Conservation (phyloP, 768 basidiomycete genomes). For the Chalciporus piperatus region DNA sequence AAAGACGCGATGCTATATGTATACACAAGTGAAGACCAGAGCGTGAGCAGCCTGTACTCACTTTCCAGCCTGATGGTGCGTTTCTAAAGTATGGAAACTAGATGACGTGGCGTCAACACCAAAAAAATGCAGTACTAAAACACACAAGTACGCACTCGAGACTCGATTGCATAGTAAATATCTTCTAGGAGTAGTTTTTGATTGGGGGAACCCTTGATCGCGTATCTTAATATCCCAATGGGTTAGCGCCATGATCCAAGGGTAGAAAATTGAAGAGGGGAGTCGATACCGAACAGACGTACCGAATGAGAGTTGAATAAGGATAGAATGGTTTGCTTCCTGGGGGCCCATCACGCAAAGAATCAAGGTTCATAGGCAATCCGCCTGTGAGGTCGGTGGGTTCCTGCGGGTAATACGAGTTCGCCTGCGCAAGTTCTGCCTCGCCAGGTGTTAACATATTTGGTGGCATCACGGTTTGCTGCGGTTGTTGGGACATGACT, state of each 20-base stretch:
- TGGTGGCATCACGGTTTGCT: constrained; percentile 56
- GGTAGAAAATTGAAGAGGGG: background rate
- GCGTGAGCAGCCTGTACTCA: constrained; percentile 36
- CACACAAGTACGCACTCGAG: constrained; percentile 54
- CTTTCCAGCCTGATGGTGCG: constrained; percentile 91
- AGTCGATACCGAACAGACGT: constrained; percentile 28
- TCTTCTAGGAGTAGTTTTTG: constrained; percentile 84
- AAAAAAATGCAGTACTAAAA: background rate
- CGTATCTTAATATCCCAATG: constrained; percentile 53
- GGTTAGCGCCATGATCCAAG: background rate
- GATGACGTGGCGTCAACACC: constrained; percentile 10
- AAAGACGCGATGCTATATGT: constrained; percentile 6
- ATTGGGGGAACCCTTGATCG: constrained; percentile 88
- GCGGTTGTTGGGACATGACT: constrained; percentile 50
- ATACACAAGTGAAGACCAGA: background rate
- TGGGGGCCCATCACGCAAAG: constrained; percentile 81
- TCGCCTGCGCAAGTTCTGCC: constrained; percentile 51
- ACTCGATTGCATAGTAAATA: constrained; percentile 90
- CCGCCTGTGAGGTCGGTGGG: constrained; percentile 81
- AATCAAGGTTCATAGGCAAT: constrained; percentile 83
- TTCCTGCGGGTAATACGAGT: constrained; percentile 70
- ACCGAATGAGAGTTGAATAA: constrained; percentile 89
- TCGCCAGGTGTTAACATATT: constrained; percentile 57
- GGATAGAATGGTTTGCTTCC: constrained; percentile 91
- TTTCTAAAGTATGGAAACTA: constrained; percentile 89